phyloP scores from a whole-genome alignment of 1,139 yeast species.

The Pichia sp. region DNA sequence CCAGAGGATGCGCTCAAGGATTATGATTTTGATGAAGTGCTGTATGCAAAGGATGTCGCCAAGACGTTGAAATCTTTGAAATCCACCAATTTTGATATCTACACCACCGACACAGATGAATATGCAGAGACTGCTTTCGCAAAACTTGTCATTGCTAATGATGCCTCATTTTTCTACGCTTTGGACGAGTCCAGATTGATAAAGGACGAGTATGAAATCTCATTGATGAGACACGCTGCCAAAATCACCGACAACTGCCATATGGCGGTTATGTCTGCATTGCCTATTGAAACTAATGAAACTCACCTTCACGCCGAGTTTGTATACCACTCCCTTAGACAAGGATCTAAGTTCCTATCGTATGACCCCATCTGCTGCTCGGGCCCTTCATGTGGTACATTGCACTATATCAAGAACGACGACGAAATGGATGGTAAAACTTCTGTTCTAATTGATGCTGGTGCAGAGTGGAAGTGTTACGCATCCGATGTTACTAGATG shows the following conservation, averaged over 20 bases:
- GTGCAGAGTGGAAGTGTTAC: conserved; percentile 93
- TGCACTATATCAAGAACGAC: conserved; percentile 86
- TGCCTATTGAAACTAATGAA: conserved; percentile 83
- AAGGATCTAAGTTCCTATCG: conserved; percentile 83
- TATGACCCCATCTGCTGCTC: conserved; percentile 96
- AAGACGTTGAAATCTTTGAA: conserved; percentile 13
- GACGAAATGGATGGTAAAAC: conserved; percentile 41
- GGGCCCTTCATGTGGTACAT: conserved; percentile 86
- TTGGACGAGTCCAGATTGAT: conserved; percentile 81
- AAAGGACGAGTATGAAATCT: conserved; percentile 79
- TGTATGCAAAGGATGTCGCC: conserved; percentile 49
- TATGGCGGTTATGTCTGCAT: conserved; percentile 85
- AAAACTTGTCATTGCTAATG: conserved; percentile 38
- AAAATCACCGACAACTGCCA: conserved; percentile 85
- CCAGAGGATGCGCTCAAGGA: conserved; percentile 57
- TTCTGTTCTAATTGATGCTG: conserved; percentile 86
- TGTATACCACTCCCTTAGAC: conserved; percentile 87
- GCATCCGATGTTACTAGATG: conserved; percentile 94
- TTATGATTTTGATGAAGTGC: conserved; percentile 80
- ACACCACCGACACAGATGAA: conserved; percentile 44
- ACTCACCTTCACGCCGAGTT: conserved; percentile 95
- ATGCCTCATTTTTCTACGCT: conserved; percentile 58
- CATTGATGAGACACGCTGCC: conserved; percentile 73
- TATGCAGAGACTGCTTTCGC: conserved; percentile 34
- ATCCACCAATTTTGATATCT: conserved; percentile 28